Evolutionary conservation across 1,284 basidiomycete species (phyloP), one percentile per base, ranked within the genome.

Genomic region (Macrocystidia cucumis): DNA sequence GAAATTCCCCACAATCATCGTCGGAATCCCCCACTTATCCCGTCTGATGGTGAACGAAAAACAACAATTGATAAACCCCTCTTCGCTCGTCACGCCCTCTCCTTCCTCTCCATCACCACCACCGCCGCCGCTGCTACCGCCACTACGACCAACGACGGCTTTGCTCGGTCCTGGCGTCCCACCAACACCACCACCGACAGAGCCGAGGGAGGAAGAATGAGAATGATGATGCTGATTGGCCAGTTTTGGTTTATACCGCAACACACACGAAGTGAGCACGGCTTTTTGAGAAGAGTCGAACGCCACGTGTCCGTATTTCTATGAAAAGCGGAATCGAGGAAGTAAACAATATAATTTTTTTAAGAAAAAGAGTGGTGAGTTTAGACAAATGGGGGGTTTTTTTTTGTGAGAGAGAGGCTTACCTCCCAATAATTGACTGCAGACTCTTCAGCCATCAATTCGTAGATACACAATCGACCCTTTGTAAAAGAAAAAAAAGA

Each of bases 381-480:
- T 28, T n/a, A n/a, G n/a, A n/a, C n/a, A n/a, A n/a, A n/a, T n/a
- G n/a, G n/a, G n/a, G n/a, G n/a, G n/a, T n/a, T n/a, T n/a, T n/a
- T n/a, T n/a, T n/a, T n/a, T n/a, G n/a, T n/a, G n/a, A 39, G 14
- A 11, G 12, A 12, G 20, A 17, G 26, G 53, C 68, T 37, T 48
- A 88, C 90, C 85, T 95, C 91, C 89, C 90, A 98, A 54, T 96
- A 98, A 56, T 97, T 93, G 16, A 97, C 92, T 2, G 92, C 91
- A 4, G 84, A 88, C 55, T 97, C 93, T 56, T 95, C 89, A 2
- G 89, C 86, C 90, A 95, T 93, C 36, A 98, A 72, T 57, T 98
- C 95, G 61, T 98, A 98, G 37, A 99, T 97, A 50, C 92, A 96
- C 29, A 97, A 59, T 33, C 90, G 80, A 1, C 95, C 95, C 67